Evolutionary conservation across 2,329 filamentous ascomycete species (phyloP), one percentile per base, ranked within the genome.

Genomic region (Fusarium palustre): DNA sequence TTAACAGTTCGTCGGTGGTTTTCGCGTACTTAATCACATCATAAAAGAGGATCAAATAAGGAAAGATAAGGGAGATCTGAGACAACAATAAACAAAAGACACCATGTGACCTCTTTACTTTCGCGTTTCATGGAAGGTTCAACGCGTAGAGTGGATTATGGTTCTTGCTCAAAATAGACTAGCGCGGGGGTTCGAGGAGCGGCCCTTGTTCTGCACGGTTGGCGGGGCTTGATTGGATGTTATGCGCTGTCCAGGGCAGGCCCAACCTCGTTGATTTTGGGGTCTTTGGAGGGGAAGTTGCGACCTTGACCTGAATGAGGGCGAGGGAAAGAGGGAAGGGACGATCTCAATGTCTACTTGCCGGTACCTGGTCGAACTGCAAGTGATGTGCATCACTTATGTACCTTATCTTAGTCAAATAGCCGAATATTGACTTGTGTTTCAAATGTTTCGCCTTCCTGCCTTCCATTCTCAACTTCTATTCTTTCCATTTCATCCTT

Each of bases 241-340:
- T 69, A 68, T 63, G 67, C 62, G 61, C 64, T 55, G 66, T 66
- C 38, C 38, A 43, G 20, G 31, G 33, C 71, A 25, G 24, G 33
- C 72, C 72, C 72, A 74, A 68, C 72, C 72, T 74, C 72, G 69
- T 64, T 47, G 60, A 74, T 73, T 74, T 64, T 57, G 47, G 49
- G 42, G 41, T 38, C 55, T 34, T 43, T 53, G 54, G 60, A 54
- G 67, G 56, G 54, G 59, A 39, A 33, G 34, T 41, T 49, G 36
- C 22, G 47, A 52, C 34, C 48, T 52, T 28, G 33, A 33, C 24
- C 31, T 47, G 24, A 58, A 55, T 64, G 54, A 52, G 55, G 33
- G 49, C 24, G 52, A 42, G 42, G 24, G 42, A 59, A 45, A 16
- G 25, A 58, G 56, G 24, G 50, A 36, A 28, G 18, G 47, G 47